phyloP scores from a whole-genome alignment of 805 yeast genomes.

The Cephaloascus fragrans region DNA sequence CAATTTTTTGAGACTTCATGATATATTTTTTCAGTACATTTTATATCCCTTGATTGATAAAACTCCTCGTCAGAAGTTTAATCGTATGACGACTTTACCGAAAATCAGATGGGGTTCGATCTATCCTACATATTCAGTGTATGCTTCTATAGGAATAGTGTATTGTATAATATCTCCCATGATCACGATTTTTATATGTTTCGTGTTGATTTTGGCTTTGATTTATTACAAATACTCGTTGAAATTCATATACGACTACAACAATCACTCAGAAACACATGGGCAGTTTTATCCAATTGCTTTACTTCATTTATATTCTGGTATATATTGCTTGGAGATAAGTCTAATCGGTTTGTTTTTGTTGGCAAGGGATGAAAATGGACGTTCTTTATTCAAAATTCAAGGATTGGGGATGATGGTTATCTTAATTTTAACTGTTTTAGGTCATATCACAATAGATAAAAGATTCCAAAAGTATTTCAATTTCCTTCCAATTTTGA shows the following conservation, averaged over 20 bases:
- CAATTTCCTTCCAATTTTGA: constrained; percentile 17
- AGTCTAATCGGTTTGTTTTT: constrained; percentile 72
- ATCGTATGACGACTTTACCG: constrained; percentile 32
- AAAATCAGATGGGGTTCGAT: constrained; percentile 67
- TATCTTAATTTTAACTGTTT: constrained; percentile 42
- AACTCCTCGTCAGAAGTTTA: constrained; percentile 54
- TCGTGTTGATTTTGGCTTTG: constrained; percentile 38
- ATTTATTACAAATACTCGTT: constrained; percentile 65
- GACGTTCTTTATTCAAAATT: constrained; percentile 28
- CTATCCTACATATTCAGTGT: constrained; percentile 68
- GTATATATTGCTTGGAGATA: constrained; percentile 72
- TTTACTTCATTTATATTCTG: constrained; percentile 66
- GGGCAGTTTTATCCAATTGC: constrained; percentile 72
- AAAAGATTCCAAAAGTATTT: constrained; percentile 24
- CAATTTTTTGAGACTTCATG: constrained; percentile 51
- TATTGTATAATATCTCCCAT: constrained; percentile 76
- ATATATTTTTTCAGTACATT: constrained; percentile 30
- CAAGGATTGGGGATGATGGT: constrained; percentile 46
- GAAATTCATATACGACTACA: constrained; percentile 42
- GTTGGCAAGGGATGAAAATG: constrained; percentile 41
- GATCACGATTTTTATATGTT: constrained; percentile 55
- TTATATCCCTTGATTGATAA: constrained; percentile 25
- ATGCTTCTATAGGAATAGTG: constrained; percentile 70
- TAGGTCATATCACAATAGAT: constrained; percentile 46
- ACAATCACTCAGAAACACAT: constrained; percentile 49